Percentiles rank a stretch among this genome's conserved stretches.
phyloP scores from a whole-genome alignment of 2,329 filamentous ascomycete species.

The Paracorniculantispora psalliotae region DNA sequence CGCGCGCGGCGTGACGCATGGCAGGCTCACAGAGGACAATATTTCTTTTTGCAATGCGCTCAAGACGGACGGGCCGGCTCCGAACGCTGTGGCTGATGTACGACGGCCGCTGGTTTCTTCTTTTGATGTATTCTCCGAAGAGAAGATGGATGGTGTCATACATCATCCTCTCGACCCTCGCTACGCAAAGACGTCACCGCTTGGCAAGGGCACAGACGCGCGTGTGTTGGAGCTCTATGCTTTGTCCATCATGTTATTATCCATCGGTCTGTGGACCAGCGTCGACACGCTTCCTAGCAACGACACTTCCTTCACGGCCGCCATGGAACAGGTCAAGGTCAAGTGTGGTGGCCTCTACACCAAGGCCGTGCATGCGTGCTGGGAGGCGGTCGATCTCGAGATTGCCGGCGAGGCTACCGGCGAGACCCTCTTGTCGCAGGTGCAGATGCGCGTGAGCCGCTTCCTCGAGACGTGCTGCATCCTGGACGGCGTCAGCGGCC shows the following conservation, averaged over 20 bases:
- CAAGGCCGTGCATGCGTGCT: constrained; percentile 68
- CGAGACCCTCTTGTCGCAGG: constrained; percentile 47
- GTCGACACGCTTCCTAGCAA: constrained; percentile 48
- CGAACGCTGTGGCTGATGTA: constrained; percentile 52
- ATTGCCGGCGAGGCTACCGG: constrained; percentile 40
- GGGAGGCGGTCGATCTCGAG: constrained; percentile 63
- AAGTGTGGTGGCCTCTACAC: constrained; percentile 71
- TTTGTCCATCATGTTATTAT: constrained; percentile 66
- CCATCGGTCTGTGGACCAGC: constrained; percentile 70
- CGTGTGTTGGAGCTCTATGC: constrained; percentile 66
- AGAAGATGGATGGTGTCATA: constrained; percentile 25
- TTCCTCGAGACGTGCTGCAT: constrained; percentile 58
- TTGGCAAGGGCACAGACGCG: constrained; percentile 47
- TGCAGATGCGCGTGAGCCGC: constrained; percentile 51
- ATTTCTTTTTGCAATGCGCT: constrained; percentile 58
- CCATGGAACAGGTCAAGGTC: constrained; percentile 57
- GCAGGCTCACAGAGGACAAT: constrained; percentile 62
- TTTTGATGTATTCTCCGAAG: constrained; percentile 62
- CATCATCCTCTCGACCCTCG: constrained; percentile 62
- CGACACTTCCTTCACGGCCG: constrained; percentile 53
- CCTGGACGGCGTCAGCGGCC: constrained; percentile 52
- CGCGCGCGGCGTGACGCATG: constrained; percentile 62
- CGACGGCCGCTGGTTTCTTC: constrained; percentile 66
- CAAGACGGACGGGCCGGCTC: constrained; percentile 33
- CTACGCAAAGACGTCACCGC: constrained; percentile 42